Conservation (phyloP, 352 stramenopile genomes). For the Pythium grandisporangium region DNA sequence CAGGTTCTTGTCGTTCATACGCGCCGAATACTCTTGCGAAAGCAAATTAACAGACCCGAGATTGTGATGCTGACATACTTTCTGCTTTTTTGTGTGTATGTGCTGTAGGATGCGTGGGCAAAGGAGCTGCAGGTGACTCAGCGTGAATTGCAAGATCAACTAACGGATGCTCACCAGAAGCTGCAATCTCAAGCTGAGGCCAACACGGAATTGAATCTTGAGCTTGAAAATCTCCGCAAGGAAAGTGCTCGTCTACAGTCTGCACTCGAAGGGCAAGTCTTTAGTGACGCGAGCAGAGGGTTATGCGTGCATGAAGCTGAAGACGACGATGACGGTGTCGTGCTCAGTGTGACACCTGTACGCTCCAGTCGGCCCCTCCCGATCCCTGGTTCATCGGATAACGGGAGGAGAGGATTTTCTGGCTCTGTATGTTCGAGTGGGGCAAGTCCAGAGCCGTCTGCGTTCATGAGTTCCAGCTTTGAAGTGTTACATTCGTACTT, state of each 20-base stretch:
- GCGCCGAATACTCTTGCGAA: constrained; percentile 9
- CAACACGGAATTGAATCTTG: constrained; percentile 64
- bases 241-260: constrained; percentile 46
- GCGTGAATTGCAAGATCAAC: constrained; percentile 59
- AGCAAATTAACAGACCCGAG: neutral
- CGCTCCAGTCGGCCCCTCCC: constrained; percentile 2
- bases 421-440: constrained; percentile 11
- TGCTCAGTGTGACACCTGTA: constrained; percentile 60
- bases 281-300: constrained; percentile 44
- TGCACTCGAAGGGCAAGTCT: constrained; percentile 68
- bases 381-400: constrained; percentile 5
- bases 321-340: constrained; percentile 61
- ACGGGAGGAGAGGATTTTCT: neutral
- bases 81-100: too few species aligned
- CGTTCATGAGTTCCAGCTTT: constrained; percentile 59
- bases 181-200: constrained; percentile 58
- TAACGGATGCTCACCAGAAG: constrained; percentile 53
- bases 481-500: constrained; percentile 78
- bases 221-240: constrained; percentile 57
- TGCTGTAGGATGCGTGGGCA: constrained; percentile 63
- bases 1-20: constrained; percentile 34
- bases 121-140: constrained; percentile 77
- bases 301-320: constrained; percentile 72
- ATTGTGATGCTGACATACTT: constrained; percentile 1
- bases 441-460: constrained; percentile 38